Base-by-base conservation (phyloP, 2,329 filamentous ascomycete species). In the Phoma herbarum region DNA sequence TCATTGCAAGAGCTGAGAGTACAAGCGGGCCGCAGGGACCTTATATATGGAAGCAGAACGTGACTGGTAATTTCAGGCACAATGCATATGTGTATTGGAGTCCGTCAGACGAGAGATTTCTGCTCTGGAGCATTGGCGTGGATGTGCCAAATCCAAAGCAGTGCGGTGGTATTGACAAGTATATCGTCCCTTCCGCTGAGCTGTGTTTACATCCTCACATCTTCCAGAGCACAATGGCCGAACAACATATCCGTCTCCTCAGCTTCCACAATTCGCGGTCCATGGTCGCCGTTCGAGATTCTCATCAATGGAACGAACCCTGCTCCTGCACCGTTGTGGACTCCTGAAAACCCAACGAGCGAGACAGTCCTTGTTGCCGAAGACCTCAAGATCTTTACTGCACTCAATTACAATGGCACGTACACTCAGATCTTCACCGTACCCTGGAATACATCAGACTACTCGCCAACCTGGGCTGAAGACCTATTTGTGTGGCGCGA, bases 31-130 rank as follows among this genome's bases (percentile, higher is more conserved):
- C 82, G 0, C 69, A 74, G 11, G 82, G 82, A 0, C 82, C 81
- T 0, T 84, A 83, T 43, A 47, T 59, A 4, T 83, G 76, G 52
- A 77, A 72, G 0, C 74, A 80, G 16, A 74, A 76, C 5, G 66
- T 84, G 0, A 75, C 77, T 2, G 69, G 73, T 2, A 77, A 77
- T 2, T 84, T 84, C 41, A 77, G 75, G 0, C 82, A 84, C 56
- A 84, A 84, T 31, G 79, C 80, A 0, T 79, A 78, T 0, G 74
- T 78, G 0, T 64, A 83, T 0, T 83, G 78, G 63, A 82, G 79
- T 29, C 77, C 77, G 0, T 77, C 76, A 0, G 81, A 84, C n/a
- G 35, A 73, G 2, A 73, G 72, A 20, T 84, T 81, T 41, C 64
- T 84, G 0, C 61, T 84, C 1, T 82, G 82, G 58, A 73, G 75